Evolutionary conservation across 2,329 filamentous ascomycete species (phyloP), one percentile per base, ranked within the genome.

Genomic region (Hymenoscyphus infarciens): DNA sequence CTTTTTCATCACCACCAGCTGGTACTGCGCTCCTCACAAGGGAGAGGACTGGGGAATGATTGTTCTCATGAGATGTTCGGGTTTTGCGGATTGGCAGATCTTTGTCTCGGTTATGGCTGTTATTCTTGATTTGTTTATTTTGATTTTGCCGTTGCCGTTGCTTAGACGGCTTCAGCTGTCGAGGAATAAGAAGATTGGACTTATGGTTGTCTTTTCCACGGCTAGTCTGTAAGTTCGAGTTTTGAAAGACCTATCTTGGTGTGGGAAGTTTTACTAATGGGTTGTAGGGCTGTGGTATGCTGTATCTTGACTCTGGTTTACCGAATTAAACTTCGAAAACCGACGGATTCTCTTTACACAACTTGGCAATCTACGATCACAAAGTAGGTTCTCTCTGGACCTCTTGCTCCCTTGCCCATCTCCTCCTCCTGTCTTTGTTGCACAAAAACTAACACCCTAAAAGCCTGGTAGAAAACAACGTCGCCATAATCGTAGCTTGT

Each of bases 181-280:
- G 15, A 22, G n/a, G 11, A 54, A 31, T n/a, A 56, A 82, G 61
- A 83, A 83, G 59, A 70, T 82, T 19, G 82, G 81, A 0, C 76
- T 87, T 35, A 74, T 69, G 67, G 69, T 57, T 63, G 75, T 72
- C 59, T 75, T 75, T 73, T 74, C 72, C 19, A 67, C 74, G 63
- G 78, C 64, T 35, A 67, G 49, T 70, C 77, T 73, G 74, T 76
- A 65, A 68, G 74, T 71, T 35, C 8, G 10, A 11, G 7, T 13
- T 6, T 1, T 1, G 15, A 19, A 3, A 19, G 31, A 7, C 25
- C 25, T 27, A 27, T 27, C 4, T 8, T 39, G 16, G 8, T 16
- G 6, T 7, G 10, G 8, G 3, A 5, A 15, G 42, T 1, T 16
- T 35, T 52, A 19, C 55, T 61, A 22, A 61, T 16, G 19, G 1